Evolutionary conservation across 2,329 filamentous ascomycete genomes (phyloP).

Genomic region (Fusarium duplospermum): DNA sequence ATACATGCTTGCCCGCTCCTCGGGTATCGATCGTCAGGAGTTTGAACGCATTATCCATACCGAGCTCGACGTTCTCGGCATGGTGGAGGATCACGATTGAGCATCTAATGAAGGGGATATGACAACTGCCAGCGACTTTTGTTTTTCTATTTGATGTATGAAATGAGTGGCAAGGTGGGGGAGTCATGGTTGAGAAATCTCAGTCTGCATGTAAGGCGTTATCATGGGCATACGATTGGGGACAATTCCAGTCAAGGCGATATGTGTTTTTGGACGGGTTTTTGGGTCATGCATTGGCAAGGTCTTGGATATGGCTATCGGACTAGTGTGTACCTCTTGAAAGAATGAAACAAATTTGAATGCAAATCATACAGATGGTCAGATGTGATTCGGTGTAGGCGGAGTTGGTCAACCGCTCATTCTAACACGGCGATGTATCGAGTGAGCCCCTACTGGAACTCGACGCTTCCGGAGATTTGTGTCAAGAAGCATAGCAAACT

Average conservation of each 20-base stretch:
- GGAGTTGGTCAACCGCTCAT: neutral
- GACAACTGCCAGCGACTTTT: neutral
- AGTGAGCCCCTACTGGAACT: neutral
- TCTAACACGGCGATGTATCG: neutral
- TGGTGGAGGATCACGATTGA: slow-evolving; percentile 71
- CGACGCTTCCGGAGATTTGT: neutral
- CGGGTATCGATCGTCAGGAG: slow-evolving; percentile 79
- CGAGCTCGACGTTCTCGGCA: slow-evolving; percentile 76
- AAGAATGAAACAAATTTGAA: slow-evolving; percentile 31
- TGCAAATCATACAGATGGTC: neutral
- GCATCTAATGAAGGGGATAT: neutral
- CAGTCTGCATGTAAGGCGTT: slow-evolving; percentile 41
- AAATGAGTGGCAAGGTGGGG: slow-evolving; percentile 1
- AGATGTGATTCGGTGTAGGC: neutral
- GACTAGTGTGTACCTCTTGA: slow-evolving; percentile 11
- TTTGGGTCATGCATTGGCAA: slow-evolving; percentile 16
- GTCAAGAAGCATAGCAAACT: neutral
- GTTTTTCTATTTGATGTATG: neutral
- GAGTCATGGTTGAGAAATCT: slow-evolving; percentile 10
- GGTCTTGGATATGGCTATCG: slow-evolving; percentile 2
- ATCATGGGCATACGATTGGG: slow-evolving; percentile 23
- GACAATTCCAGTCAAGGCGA: slow-evolving; percentile 1
- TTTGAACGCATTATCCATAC: slow-evolving; percentile 78
- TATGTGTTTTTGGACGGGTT: neutral
- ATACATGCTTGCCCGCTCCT: slow-evolving; percentile 75